Evolutionary conservation across 192 early-diverging fungal genomes (phyloP).

Genomic region (Diversispora epigaea): DNA sequence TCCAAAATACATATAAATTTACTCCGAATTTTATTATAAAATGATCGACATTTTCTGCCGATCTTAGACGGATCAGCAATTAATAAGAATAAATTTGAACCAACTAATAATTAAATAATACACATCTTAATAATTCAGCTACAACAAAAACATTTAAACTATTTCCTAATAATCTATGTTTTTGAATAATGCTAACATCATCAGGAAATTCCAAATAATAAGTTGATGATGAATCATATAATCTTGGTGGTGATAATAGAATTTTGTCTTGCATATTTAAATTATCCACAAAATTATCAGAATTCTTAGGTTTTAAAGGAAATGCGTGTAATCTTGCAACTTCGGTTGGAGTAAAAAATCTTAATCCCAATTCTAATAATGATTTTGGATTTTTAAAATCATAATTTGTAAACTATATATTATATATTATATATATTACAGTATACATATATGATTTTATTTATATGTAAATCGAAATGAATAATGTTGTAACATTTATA

Average conservation of each 20-base stretch:
- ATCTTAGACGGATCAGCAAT: no score
- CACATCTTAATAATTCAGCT: constrained; percentile 67
- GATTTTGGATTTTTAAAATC: constrained; percentile 64
- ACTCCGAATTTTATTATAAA: no score
- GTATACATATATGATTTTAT: not conserved
- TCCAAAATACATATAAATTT: no score
- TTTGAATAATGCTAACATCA: constrained; percentile 60
- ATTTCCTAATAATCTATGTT: constrained; percentile 83
- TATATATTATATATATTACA: constrained; percentile 2
- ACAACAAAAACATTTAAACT: constrained; percentile 84
- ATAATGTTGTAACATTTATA: no score
- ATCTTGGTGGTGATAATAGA: constrained; percentile 48
- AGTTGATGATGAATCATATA: constrained; percentile 39
- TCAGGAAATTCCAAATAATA: constrained; percentile 67
- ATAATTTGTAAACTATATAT: constrained; percentile 46
- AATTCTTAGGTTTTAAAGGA: constrained; percentile 45
- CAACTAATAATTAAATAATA: constrained; percentile 48
- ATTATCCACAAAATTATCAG: not conserved
- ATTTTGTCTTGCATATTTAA: not conserved
- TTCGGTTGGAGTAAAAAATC: constrained; percentile 82
- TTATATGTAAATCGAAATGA: not conserved
- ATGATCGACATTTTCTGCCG: no score
- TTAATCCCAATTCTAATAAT: constrained; percentile 66
- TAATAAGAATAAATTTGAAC: no score
- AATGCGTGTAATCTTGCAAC: constrained; percentile 82